Base-by-base conservation (phyloP, 1,284 basidiomycete species). In the Moesziomyces antarcticus region DNA sequence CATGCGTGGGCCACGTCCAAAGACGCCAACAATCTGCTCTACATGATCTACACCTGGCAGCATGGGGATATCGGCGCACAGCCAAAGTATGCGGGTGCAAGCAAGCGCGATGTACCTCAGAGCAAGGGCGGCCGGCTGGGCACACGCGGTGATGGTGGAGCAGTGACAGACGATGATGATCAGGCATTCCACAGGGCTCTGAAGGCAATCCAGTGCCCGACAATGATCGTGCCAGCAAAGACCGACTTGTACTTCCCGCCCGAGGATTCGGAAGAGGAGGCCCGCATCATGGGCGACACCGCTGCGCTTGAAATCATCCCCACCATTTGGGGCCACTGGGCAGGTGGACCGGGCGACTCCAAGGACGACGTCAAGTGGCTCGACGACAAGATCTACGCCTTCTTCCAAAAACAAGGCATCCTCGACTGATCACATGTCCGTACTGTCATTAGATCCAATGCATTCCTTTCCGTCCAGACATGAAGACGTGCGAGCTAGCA, bases 241-340 rank as follows among this genome's bases (percentile, higher is more conserved):
- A 71, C 71, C 5, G 71, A 74, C 41, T n/a, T 77, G n/a, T 77
- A 77, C 56, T 77, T 77, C 43, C 75, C 75, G 13, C 75, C 75
- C 3, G 75, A 75, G 37, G 75, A 77, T 44, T 66, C 59, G 22
- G 52, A 68, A 21, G 21, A 58, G 5, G 74, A 77, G 42, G 55
- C 56, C 0, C 64, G 40, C n/a, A 25, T 66, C 14, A 76, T 77
- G 48, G 75, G 63, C 0, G 48, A 61, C 7, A 64, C 20, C 14
- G 73, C 73, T 10, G 42, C 50, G 44, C 21, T 77, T n/a, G 59
- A 73, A 20, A 69, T 75, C 10, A 73, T 76, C 33, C 71, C 73
- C 7, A 66, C 56, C 21, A 68, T 76, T n/a, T 76, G 73, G 61
- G 75, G 73, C 37, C 75, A 77, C 22, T 76, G 73, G 60, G 74